These are phyloP conservation scores for Apiospora arundinis DNA, from an alignment of 2,329 filamentous ascomycete genomes.

Conservation along the genomic window DNA sequence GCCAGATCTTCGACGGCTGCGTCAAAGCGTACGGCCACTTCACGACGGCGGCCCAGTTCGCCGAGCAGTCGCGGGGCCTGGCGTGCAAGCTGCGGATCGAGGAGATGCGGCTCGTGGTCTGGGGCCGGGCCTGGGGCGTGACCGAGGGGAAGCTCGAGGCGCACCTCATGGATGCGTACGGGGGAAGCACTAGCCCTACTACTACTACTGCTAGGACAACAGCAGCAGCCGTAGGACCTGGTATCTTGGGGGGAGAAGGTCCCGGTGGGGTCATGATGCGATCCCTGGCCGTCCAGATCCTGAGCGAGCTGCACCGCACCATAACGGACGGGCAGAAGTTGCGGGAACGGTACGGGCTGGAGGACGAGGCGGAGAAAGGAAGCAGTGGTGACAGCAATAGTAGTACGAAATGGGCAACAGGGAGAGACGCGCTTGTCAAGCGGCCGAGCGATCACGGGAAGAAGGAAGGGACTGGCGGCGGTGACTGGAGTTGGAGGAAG, in stretches of 20 bases:
- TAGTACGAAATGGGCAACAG: slow-evolving; percentile 23
- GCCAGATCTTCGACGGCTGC: slow-evolving; percentile 55
- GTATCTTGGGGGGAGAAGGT: not conserved
- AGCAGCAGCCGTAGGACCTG: not conserved
- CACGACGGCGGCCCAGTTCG: slow-evolving; percentile 48
- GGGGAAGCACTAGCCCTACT: not conserved
- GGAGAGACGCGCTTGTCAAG: slow-evolving; percentile 22
- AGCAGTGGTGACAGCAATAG: not conserved
- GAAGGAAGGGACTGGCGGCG: slow-evolving; percentile 1
- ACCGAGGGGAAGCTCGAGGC: slow-evolving; percentile 51
- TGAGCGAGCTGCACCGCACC: slow-evolving; percentile 50
- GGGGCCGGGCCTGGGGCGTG: slow-evolving; percentile 56
- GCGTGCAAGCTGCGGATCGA: slow-evolving; percentile 57
- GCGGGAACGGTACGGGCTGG: slow-evolving; percentile 49
- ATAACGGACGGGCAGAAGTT: slow-evolving; percentile 52
- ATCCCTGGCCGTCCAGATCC: slow-evolving; percentile 47
- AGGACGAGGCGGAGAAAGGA: not conserved
- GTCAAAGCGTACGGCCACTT: slow-evolving; percentile 54
- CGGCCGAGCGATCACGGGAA: slow-evolving; percentile 27
- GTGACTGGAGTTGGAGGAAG: slow-evolving; percentile 43
- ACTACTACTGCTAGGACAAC: not conserved
- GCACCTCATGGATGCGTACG: slow-evolving; percentile 44
- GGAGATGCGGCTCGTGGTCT: slow-evolving; percentile 55
- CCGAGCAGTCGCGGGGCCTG: slow-evolving; percentile 49
- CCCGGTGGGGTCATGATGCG: slow-evolving; percentile 41